Conservation (phyloP, 257 asterid genomes). For the Cruciata laevipes region DNA sequence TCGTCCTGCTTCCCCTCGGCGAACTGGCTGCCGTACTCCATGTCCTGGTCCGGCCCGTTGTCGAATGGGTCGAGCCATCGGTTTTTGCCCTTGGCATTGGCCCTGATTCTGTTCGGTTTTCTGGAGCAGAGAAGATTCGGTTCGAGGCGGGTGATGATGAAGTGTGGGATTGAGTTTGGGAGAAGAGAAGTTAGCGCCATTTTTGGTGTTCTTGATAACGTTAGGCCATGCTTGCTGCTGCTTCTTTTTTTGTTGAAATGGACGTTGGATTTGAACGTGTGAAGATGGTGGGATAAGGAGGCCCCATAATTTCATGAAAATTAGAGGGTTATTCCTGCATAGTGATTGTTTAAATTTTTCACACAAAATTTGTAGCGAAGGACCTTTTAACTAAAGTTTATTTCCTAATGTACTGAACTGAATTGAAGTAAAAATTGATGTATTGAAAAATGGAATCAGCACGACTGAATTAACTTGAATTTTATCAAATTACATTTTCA, state of each 20-base stretch:
- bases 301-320: constrained; percentile 20
- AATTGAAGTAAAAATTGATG: too few species aligned
- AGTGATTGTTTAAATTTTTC: too few species aligned
- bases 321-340: too few species aligned
- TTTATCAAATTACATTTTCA: too few species aligned
- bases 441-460: too few species aligned
- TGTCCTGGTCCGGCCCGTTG: constrained; percentile 69
- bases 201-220: constrained; percentile 9
- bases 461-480: too few species aligned
- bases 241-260: constrained; percentile 10
- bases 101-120: constrained; percentile 22
- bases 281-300: constrained; percentile 61
- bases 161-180: constrained; percentile 38
- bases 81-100: constrained; percentile 52
- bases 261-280: constrained; percentile 58
- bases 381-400: too few species aligned
- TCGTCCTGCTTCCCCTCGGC: constrained; percentile 80
- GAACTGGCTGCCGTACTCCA: constrained; percentile 56
- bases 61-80: constrained; percentile 84
- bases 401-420: too few species aligned
- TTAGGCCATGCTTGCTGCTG: background rate
- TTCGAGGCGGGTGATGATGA: constrained; percentile 26
- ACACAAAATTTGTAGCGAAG: too few species aligned
- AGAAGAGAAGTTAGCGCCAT: constrained; percentile 47
- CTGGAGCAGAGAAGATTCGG: constrained; percentile 10